Conservation (phyloP, 495 filamentous ascomycete genomes). For the Thermothielavioides terrestris region DNA sequence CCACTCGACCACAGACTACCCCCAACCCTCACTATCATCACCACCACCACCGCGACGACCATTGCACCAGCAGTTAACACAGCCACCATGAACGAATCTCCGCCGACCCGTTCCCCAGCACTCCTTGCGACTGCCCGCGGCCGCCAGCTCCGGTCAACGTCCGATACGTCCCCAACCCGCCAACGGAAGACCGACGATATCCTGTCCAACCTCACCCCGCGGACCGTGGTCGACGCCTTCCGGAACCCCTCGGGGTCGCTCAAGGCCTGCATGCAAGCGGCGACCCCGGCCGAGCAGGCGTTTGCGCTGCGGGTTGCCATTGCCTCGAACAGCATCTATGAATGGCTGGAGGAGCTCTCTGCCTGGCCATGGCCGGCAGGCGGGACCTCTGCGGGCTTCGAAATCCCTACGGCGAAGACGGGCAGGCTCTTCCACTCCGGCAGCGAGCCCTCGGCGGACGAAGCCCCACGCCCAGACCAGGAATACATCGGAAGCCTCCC, state of each 20-base stretch:
- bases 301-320: constrained; percentile 66
- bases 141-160: constrained; percentile 19
- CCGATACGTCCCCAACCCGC: constrained; percentile 30
- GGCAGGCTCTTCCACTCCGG: constrained; percentile 21
- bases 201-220: constrained; percentile 35
- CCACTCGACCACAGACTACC: constrained; percentile 9
- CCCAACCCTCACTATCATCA: not conserved
- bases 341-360: constrained; percentile 71
- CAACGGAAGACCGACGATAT: constrained; percentile 36
- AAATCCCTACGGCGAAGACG: constrained; percentile 40
- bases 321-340: constrained; percentile 61
- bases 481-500: constrained; percentile 63
- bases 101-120: constrained; percentile 13
- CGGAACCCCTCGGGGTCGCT: constrained; percentile 46
- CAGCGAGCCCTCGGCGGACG: not conserved
- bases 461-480: constrained; percentile 13
- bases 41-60: too few species aligned
- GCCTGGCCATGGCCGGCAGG: constrained; percentile 64
- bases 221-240: constrained; percentile 35
- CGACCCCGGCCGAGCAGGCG: constrained; percentile 57
- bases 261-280: constrained; percentile 55
- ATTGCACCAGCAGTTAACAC: constrained; percentile 5
- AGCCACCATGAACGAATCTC: constrained; percentile 23
- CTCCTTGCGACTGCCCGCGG: constrained; percentile 17
- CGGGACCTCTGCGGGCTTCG: constrained; percentile 47